phyloP scores from a whole-genome alignment of 2,329 filamentous ascomycete species.

The Aspergillus awamori region DNA sequence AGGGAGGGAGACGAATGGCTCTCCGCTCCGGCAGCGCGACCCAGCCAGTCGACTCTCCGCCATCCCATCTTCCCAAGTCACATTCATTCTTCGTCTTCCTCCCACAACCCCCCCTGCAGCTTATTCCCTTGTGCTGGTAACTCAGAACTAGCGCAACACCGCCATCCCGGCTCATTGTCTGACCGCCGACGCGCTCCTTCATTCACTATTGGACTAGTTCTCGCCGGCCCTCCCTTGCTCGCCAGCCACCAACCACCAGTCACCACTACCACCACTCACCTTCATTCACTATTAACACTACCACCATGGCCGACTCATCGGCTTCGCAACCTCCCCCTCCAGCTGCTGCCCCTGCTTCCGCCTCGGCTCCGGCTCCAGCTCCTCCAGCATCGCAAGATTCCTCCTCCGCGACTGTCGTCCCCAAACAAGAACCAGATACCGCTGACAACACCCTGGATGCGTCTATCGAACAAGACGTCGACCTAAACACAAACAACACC shows the following conservation, averaged over 20 bases:
- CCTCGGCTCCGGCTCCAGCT: slow-evolving; percentile 26
- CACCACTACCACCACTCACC: slow-evolving; percentile 2
- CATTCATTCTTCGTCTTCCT: background rate
- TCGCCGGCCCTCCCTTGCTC: slow-evolving; percentile 14
- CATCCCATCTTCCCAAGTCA: background rate
- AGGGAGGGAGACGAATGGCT: background rate
- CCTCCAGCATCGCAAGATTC: slow-evolving; percentile 27
- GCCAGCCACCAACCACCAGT: slow-evolving; percentile 22
- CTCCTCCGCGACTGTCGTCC: slow-evolving; percentile 23
- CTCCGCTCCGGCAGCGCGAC: background rate
- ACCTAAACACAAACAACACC: slow-evolving; percentile 35
- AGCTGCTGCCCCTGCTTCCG: slow-evolving; percentile 15
- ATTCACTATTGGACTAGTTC: slow-evolving; percentile 4
- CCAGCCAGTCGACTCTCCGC: background rate
- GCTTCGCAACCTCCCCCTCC: slow-evolving; percentile 26
- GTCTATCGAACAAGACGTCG: slow-evolving; percentile 42
- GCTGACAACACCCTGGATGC: slow-evolving; percentile 33
- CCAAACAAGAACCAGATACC: slow-evolving; percentile 30
- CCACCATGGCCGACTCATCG: slow-evolving; percentile 41
- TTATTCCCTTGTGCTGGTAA: background rate
- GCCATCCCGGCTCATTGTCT: background rate
- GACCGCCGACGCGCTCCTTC: background rate
- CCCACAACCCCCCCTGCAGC: background rate
- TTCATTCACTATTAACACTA: background rate
- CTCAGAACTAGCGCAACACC: background rate